A percentile compares a stretch with the other conserved stretches of the same genome.
Conservation (phyloP, 1,139 yeast species). For the Sugiyamaella paludigena region DNA sequence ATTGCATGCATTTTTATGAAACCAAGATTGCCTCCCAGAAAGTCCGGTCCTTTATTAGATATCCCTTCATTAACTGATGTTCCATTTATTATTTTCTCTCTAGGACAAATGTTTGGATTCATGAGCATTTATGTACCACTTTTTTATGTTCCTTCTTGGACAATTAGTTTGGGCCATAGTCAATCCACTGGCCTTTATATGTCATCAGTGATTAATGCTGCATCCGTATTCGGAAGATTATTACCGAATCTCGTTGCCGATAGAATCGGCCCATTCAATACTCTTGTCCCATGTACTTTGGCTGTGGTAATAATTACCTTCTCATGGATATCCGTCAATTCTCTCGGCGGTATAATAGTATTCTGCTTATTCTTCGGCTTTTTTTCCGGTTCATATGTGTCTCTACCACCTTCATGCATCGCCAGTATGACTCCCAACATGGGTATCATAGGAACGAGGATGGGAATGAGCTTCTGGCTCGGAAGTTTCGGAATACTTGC, state of each 20-base stretch:
- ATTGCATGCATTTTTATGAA: conserved; percentile 24
- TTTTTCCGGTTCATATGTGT: conserved; percentile 44
- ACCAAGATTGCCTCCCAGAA: conserved; percentile 32
- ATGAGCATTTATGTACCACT: conserved; percentile 36
- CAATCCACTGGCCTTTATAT: conserved; percentile 27
- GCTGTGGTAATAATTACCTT: conserved; percentile 22
- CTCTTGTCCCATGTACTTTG: conserved; percentile 35
- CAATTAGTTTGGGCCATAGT: conserved; percentile 25
- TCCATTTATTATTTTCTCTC: conserved; percentile 30
- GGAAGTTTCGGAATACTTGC: conserved; percentile 52
- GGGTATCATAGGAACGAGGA: conserved; percentile 42
- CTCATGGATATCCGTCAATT: conserved; percentile 43
- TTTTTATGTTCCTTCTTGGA: conserved; percentile 36
- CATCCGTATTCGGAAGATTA: conserved; percentile 49
- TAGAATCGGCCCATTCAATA: conserved; percentile 46
- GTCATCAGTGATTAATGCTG: conserved; percentile 51
- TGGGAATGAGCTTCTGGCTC: conserved; percentile 56
- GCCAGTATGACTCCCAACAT: conserved; percentile 51
- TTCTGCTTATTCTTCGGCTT: conserved; percentile 49
- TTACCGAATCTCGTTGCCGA: conserved; percentile 48
- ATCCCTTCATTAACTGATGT: conserved; percentile 31
- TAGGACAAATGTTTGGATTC: conserved; percentile 33
- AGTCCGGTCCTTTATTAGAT: conserved; percentile 30
- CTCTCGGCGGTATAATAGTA: conserved; percentile 45
- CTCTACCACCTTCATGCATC: conserved; percentile 43